A percentile compares a stretch with the other conserved stretches of the same genome.
These are phyloP conservation scores for Gaeumannomyces sp. DNA, from an alignment of 2,329 filamentous ascomycete species.

Conservation along the genomic window DNA sequence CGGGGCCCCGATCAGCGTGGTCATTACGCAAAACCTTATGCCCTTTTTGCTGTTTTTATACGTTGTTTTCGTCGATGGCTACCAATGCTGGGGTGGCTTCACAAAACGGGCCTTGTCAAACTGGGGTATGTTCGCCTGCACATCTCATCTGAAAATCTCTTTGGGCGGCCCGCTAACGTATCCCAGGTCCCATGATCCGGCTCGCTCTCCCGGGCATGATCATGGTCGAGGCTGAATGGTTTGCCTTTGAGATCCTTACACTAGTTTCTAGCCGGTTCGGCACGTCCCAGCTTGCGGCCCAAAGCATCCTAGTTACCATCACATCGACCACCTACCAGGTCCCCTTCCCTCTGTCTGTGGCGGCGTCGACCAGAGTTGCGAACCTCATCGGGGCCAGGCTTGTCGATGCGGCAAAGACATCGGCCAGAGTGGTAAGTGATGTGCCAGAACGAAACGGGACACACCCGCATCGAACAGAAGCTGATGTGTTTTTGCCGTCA, in stretches of 20 bases:
- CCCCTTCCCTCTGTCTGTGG: constrained; percentile 86
- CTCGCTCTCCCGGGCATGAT: constrained; percentile 83
- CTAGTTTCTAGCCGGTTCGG: constrained; percentile 76
- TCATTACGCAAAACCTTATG: constrained; percentile 68
- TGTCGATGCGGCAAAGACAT: constrained; percentile 71
- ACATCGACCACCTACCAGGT: constrained; percentile 81
- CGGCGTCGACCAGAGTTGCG: constrained; percentile 79
- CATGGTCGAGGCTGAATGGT: constrained; percentile 91
- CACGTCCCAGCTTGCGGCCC: constrained; percentile 74
- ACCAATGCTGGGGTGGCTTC: constrained; percentile 77
- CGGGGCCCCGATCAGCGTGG: constrained; percentile 73
- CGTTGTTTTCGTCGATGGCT: constrained; percentile 63
- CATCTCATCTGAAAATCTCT: too few species aligned
- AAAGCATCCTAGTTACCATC: constrained; percentile 76
- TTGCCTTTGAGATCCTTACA: constrained; percentile 88
- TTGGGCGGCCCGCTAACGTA: neutral
- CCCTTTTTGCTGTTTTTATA: constrained; percentile 68
- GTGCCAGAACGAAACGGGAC: neutral
- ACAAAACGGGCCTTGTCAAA: constrained; percentile 63
- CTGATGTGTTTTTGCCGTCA: constrained; percentile 1
- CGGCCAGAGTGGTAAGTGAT: constrained; percentile 64
- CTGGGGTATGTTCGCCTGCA: constrained; percentile 57
- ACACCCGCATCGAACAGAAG: neutral
- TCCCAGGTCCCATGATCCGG: constrained; percentile 64
- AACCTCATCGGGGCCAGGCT: constrained; percentile 87